Conservation (phyloP, 495 filamentous ascomycete genomes). For the Thozetella sp. region DNA sequence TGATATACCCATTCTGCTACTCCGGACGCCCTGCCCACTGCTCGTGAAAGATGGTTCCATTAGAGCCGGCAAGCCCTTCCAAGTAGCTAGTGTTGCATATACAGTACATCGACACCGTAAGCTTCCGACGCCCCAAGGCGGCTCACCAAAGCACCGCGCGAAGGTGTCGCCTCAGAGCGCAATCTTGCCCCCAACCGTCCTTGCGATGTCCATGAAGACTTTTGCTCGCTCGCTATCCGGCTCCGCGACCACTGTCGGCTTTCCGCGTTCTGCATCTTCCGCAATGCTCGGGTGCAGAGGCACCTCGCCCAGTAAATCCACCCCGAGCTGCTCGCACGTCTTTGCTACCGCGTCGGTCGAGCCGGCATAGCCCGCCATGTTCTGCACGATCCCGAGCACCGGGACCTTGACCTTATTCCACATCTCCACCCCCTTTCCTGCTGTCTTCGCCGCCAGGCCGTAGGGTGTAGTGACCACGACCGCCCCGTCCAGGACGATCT, state of each 20-base stretch:
- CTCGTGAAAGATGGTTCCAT: not conserved
- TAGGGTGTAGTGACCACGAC: constrained; percentile 95
- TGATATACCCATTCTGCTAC: not conserved
- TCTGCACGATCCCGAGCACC: constrained; percentile 89
- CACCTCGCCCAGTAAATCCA: constrained; percentile 84
- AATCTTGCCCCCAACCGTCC: constrained; percentile 57
- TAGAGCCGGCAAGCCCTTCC: too few relatives aligned
- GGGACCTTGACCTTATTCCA: constrained; percentile 80
- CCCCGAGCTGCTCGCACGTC: constrained; percentile 55
- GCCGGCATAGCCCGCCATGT: constrained; percentile 89
- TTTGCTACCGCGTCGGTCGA: constrained; percentile 43
- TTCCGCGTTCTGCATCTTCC: constrained; percentile 84
- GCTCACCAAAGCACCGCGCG: too few relatives aligned
- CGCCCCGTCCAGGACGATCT: constrained; percentile 77
- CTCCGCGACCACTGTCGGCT: constrained; percentile 88
- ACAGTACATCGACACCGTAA: too few relatives aligned
- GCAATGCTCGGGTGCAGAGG: constrained; percentile 87
- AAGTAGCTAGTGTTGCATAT: not conserved
- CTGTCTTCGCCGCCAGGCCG: constrained; percentile 85
- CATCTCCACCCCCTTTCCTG: constrained; percentile 88
- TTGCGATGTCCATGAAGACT: constrained; percentile 73
- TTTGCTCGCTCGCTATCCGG: constrained; percentile 68
- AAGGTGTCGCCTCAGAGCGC: constrained; percentile 24
- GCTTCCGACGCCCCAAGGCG: too few relatives aligned
- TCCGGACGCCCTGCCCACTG: not conserved